Base-by-base conservation (phyloP, 495 filamentous ascomycete species). In the Usnea hakonensis region DNA sequence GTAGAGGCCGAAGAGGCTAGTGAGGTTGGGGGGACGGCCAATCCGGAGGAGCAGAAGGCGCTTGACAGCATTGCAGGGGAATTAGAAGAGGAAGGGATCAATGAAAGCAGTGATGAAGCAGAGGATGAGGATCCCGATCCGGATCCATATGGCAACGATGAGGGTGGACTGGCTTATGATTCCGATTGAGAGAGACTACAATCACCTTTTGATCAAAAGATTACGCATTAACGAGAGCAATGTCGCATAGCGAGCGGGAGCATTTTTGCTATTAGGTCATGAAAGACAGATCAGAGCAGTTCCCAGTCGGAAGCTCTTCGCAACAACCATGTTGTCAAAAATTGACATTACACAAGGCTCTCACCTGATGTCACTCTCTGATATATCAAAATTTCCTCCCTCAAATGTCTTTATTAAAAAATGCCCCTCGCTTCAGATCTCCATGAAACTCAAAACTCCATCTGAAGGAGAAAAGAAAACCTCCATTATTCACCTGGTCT, bases 91-190 rank as follows among this genome's bases (percentile, higher is more conserved):
- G 62, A 52, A 52, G 48, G 50, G 23, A 58, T 57, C 28, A 36
- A 65, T 52, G 46, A 56, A 19, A 62, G 57, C 30, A 57, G 56
- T 32, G 58, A 70, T 59, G 64, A 70, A 5, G 36, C 43, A 13
- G 66, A 65, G 32, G 67, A 63, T 32, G 67, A 65, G 10, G 69
- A 70, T n/a, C n/a, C n/a, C 5, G 63, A 69, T n/a, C n/a, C n/a
- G 52, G 69, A 74, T 48, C 50, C 44, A 19, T 72, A 76, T 62
- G 74, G 75, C 1, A 67, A 78, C 13, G 35, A n/a, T 16, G 55
- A 57, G 23, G 40, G 17, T 11, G 23, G 26, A n/a, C 2, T n/a
- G 37, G 28, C 11, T 16, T 32, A 52, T 11, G 48, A 52, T 32
- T 52, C 48, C 10, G 48, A 52, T 52, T 52, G 48, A 52, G 26